A percentile compares a stretch with the other conserved stretches of the same genome.
phyloP scores from a whole-genome alignment of 768 basidiomycete species.

The Mycena albidolilacea region DNA sequence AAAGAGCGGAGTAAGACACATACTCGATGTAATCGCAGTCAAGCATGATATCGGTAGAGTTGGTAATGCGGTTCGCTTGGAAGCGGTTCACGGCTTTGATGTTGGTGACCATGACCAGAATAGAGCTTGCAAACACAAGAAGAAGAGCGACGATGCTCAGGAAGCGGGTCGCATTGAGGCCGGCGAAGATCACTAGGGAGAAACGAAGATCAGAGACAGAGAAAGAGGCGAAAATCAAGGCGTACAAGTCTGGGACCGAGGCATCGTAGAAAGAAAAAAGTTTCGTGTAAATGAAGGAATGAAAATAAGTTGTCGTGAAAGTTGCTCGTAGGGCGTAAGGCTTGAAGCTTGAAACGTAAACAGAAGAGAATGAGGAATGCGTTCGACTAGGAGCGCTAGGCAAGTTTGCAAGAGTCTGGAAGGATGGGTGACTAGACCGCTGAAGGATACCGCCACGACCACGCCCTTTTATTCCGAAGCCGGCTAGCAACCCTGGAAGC shows the following conservation, averaged over 20 bases:
- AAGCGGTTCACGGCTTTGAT: slow-evolving; percentile 83
- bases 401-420: slow-evolving; percentile 11
- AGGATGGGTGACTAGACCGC: slow-evolving; percentile 21
- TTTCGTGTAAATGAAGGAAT: background rate
- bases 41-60: slow-evolving; percentile 47
- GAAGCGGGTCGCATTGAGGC: slow-evolving; percentile 82
- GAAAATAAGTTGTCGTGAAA: slow-evolving; percentile 23
- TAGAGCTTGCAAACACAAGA: slow-evolving; percentile 84
- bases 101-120: slow-evolving; percentile 82
- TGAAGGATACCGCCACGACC: slow-evolving; percentile 6
- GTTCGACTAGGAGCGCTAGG: slow-evolving; percentile 26
- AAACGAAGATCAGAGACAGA: background rate
- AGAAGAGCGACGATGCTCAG: slow-evolving; percentile 85
- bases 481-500: slow-evolving; percentile 24
- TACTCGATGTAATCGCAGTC: slow-evolving; percentile 90
- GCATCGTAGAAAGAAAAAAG: slow-evolving; percentile 1
- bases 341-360: slow-evolving; percentile 6
- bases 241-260: slow-evolving; percentile 3
- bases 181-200: slow-evolving; percentile 68
- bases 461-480: slow-evolving; percentile 13
- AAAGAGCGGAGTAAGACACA: slow-evolving; percentile 43
- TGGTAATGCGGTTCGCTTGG: slow-evolving; percentile 54
- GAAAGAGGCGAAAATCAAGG: background rate
- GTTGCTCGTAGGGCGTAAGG: slow-evolving; percentile 28
- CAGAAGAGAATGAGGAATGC: slow-evolving; percentile 15